Evolutionary conservation across 345 rosid species (phyloP).

Genomic region (Durio zibethinus): DNA sequence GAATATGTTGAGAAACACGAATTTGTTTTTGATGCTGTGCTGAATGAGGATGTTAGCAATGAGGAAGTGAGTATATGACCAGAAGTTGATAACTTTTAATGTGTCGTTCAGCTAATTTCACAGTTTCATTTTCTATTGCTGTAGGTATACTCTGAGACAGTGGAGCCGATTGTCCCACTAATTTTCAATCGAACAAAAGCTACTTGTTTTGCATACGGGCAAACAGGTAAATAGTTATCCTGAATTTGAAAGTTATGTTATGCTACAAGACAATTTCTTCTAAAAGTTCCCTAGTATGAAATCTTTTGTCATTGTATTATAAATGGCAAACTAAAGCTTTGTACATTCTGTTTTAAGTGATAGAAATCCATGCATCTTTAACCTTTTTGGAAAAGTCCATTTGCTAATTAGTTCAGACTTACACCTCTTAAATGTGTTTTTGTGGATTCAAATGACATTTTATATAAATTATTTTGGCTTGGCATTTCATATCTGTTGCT

Average conservation of each 20-base stretch:
- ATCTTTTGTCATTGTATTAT: not conserved
- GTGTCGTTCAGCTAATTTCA: slow-evolving; percentile 11
- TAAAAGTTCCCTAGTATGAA: not conserved
- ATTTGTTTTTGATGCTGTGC: slow-evolving; percentile 55
- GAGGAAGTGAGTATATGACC: slow-evolving; percentile 39
- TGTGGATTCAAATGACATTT: not conserved
- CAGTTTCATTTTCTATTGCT: slow-evolving; percentile 7
- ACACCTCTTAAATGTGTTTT: not conserved
- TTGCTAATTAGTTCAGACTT: not conserved
- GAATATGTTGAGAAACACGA: slow-evolving; percentile 63
- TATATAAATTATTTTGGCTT: not conserved
- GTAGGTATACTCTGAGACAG: slow-evolving; percentile 53
- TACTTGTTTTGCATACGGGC: slow-evolving; percentile 62
- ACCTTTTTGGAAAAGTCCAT: not conserved
- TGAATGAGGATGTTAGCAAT: slow-evolving; percentile 49
- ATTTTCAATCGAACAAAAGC: slow-evolving; percentile 59
- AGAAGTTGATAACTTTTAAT: not conserved
- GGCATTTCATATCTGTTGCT: not conserved
- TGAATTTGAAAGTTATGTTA: not conserved
- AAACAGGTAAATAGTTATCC: slow-evolving; percentile 41
- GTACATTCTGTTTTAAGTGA: not conserved
- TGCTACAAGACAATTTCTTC: not conserved
- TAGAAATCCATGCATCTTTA: not conserved
- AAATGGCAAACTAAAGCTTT: not conserved
- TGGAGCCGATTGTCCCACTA: slow-evolving; percentile 54